Percentiles rank a stretch among this genome's conserved stretches.
These are phyloP conservation scores for Mucor mucedo DNA, from an alignment of 371 early-diverging fungal species.

Conservation along the genomic window DNA sequence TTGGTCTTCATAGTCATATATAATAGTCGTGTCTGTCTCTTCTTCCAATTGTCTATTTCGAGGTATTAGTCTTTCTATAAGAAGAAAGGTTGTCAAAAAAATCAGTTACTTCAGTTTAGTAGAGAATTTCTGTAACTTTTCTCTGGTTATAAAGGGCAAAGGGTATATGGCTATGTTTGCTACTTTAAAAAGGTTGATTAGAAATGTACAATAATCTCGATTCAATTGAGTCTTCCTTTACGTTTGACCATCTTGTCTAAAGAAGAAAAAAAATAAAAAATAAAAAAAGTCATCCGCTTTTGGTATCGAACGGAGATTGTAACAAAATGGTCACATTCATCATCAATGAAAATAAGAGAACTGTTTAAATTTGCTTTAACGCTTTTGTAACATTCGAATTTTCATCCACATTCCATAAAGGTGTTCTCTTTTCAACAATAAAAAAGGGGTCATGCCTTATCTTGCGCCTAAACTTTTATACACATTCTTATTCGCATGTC, in stretches of 20 bases:
- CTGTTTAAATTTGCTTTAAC: no score
- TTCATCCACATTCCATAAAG: slow-evolving; percentile 1
- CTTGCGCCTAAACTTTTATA: slow-evolving; percentile 57
- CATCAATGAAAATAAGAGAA: not conserved
- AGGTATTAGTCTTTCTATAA: not conserved
- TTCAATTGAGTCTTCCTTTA: not conserved
- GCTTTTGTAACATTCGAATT: not conserved
- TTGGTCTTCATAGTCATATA: slow-evolving; percentile 21
- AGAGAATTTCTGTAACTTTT: not conserved
- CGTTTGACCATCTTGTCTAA: not conserved
- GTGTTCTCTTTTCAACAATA: not conserved
- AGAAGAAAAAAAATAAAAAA: not conserved
- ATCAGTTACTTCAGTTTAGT: slow-evolving; percentile 1
- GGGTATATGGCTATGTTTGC: slow-evolving; percentile 8
- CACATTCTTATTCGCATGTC: slow-evolving; percentile 57
- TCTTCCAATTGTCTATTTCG: slow-evolving; percentile 1
- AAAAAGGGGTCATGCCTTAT: slow-evolving; percentile 45
- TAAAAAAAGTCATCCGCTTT: not conserved
- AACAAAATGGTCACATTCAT: slow-evolving; percentile 1
- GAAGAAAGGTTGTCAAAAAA: not conserved
- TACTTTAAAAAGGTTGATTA: not conserved
- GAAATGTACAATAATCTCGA: no score
- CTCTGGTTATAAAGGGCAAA: not conserved
- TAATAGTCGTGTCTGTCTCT: slow-evolving; percentile 12
- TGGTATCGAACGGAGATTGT: no score